Percentiles rank a stretch among this genome's conserved stretches.
Conservation (phyloP, 805 yeast species). For the Torulaspora quercuum region DNA sequence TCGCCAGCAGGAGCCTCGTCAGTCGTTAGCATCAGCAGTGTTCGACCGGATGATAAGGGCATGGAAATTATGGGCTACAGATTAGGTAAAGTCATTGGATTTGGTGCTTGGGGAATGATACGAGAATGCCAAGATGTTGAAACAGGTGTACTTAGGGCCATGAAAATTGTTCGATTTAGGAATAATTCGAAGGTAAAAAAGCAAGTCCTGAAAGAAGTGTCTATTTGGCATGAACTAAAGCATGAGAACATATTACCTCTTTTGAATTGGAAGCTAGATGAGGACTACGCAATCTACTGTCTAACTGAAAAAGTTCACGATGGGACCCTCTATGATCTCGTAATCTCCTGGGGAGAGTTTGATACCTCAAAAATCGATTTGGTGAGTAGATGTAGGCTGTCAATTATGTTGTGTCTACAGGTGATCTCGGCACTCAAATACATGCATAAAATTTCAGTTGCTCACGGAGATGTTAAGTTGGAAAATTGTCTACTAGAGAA, state of each 20-base stretch:
- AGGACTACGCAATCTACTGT: conserved; percentile 59
- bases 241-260: conserved; percentile 67
- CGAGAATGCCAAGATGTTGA: conserved; percentile 54
- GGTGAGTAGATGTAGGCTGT: conserved; percentile 36
- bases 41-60: conserved; percentile 57
- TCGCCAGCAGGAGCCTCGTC: conserved; percentile 30
- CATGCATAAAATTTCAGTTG: conserved; percentile 56
- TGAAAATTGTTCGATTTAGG: conserved; percentile 56
- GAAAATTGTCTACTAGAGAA: conserved; percentile 71
- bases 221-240: conserved; percentile 66
- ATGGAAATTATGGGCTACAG: conserved; percentile 58
- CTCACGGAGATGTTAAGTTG: conserved; percentile 79
- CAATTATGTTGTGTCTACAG: conserved; percentile 47
- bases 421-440: conserved; percentile 57
- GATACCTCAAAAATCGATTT: conserved; percentile 32
- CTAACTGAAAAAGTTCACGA: conserved; percentile 64
- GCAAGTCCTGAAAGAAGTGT: conserved; percentile 66
- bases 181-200: conserved; percentile 49
- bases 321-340: conserved; percentile 79
- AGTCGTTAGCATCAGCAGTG: conserved; percentile 12
- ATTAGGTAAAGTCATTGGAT: conserved; percentile 74
- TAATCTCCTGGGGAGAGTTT: conserved; percentile 59
- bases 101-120: conserved; percentile 88
- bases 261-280: conserved; percentile 57
- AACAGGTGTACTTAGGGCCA: conserved; percentile 47